Base-by-base conservation (phyloP, 2,329 filamentous ascomycete genomes). In the Fusarium sp. region DNA sequence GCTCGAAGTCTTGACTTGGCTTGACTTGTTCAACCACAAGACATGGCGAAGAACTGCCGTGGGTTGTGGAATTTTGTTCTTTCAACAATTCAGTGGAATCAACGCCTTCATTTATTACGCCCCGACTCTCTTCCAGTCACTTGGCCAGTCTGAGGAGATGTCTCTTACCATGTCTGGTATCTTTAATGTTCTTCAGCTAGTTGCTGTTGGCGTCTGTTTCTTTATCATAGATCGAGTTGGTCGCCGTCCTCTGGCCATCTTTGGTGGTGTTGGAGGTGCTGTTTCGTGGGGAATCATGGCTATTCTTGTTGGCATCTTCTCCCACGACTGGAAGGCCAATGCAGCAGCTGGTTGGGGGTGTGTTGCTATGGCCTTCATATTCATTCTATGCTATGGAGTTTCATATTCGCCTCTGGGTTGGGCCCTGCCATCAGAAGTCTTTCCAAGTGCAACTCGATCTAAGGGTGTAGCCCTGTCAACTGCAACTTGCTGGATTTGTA, bases 11-110 rank as follows among this genome's bases (percentile, higher is more conserved):
- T 80, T 82, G 36, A 86, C 82, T 18, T 87, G 85, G 55, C 88
- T 87, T 75, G 82, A 81, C 59, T 85, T 87, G 3, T 82, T 90
- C 0, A 80, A 84, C 38, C 83, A 84, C 60, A 86, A 85, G 8
- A 83, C 85, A 24, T 90, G 90, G 72, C 74, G 87, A 64, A 87
- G 87, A 81, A 86, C 89, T 45, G 86, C 89, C 6, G 69, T 88
- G 57, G 51, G 72, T 35, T 44, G 14, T 9, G 70, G 62, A 6
- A 20, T 66, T 77, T 80, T 81, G 24, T 87, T 86, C 20, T 83
- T 93, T 3, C 87, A 92, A 78, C 90, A 89, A 18, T 83, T 83
- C 24, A 89, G 89, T 64, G 90, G 91, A 17, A 66, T 72, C 17
- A 56, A 56, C 20, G 85, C 84, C 0, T 72, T 80, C 3, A 86